These are phyloP conservation scores for Nicotiana sylvestris DNA, from an alignment of 257 asterid genomes.

Conservation along the genomic window DNA sequence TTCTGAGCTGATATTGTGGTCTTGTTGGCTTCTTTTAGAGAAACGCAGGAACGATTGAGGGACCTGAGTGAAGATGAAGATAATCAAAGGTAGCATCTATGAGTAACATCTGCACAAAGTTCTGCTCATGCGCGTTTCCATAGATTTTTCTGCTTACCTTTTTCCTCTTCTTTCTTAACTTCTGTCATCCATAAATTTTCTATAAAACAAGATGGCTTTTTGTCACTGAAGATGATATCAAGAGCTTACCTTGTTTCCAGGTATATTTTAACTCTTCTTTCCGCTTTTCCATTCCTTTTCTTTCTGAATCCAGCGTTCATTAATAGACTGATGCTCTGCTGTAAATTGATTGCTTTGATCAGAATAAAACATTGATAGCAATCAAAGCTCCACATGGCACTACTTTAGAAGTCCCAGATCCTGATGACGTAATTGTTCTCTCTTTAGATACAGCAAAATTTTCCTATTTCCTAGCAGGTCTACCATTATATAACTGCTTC, in stretches of 20 bases:
- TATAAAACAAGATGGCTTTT: conserved; percentile 65
- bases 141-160: conserved; percentile 6
- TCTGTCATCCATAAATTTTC: conserved; percentile 9
- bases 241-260: conserved; percentile 82
- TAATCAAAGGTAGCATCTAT: conserved; percentile 41
- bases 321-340: conserved; percentile 13
- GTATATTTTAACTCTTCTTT: conserved; percentile 28
- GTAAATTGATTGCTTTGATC: conserved; percentile 11
- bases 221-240: conserved; percentile 86
- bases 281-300: neutral
- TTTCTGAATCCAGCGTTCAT: neutral
- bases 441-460: neutral
- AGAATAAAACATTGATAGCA: conserved; percentile 92
- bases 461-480: neutral
- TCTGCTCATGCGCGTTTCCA: neutral
- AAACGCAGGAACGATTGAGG: conserved; percentile 57
- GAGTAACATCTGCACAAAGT: neutral
- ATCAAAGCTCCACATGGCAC: conserved; percentile 97
- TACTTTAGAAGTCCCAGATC: conserved; percentile 92
- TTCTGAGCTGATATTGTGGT: conserved; percentile 14
- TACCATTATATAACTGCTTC: neutral
- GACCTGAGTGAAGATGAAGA: conserved; percentile 63
- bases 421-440: conserved; percentile 65
- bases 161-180: neutral
- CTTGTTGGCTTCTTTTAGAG: conserved; percentile 38